phyloP scores from a whole-genome alignment of 768 basidiomycete genomes.

The Lentinula boryana region DNA sequence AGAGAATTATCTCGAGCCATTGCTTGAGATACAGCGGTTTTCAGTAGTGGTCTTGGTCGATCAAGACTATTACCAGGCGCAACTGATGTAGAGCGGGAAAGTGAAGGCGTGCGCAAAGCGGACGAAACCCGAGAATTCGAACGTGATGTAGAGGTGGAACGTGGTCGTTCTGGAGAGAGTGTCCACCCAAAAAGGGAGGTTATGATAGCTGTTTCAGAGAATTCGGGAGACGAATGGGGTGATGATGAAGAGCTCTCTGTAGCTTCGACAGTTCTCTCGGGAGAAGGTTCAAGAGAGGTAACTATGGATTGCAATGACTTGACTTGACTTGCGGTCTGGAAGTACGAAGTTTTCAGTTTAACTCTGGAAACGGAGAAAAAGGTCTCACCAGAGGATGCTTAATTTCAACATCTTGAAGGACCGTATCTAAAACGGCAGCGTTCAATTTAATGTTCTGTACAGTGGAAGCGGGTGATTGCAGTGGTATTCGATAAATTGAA shows the following conservation, averaged over 20 bases:
- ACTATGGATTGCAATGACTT: constrained; percentile 46
- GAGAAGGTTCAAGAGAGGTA: constrained; percentile 18
- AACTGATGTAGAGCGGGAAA: constrained; percentile 26
- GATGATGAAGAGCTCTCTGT: background rate
- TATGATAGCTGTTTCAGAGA: constrained; percentile 37
- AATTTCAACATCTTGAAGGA: constrained; percentile 48
- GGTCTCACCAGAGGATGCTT: constrained; percentile 69
- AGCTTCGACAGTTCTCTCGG: constrained; percentile 9
- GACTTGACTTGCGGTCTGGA: constrained; percentile 54
- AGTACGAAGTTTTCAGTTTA: constrained; percentile 1
- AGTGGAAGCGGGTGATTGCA: constrained; percentile 60
- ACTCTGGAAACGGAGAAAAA: background rate
- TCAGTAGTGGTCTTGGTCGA: background rate
- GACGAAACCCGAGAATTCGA: constrained; percentile 18
- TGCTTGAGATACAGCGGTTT: background rate
- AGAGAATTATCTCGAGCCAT: constrained; percentile 39
- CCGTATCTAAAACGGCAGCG: constrained; percentile 46
- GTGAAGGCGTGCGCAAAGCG: constrained; percentile 23
- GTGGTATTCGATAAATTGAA: constrained; percentile 69
- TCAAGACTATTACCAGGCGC: constrained; percentile 10
- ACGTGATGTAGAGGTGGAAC: constrained; percentile 24
- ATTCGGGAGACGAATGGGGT: constrained; percentile 8
- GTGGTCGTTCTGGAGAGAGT: constrained; percentile 27
- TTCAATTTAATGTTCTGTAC: constrained; percentile 52
- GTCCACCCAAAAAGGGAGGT: constrained; percentile 48